Evolutionary conservation across 768 basidiomycete species (phyloP).

Genomic region (Pleurotus pulmonarius): DNA sequence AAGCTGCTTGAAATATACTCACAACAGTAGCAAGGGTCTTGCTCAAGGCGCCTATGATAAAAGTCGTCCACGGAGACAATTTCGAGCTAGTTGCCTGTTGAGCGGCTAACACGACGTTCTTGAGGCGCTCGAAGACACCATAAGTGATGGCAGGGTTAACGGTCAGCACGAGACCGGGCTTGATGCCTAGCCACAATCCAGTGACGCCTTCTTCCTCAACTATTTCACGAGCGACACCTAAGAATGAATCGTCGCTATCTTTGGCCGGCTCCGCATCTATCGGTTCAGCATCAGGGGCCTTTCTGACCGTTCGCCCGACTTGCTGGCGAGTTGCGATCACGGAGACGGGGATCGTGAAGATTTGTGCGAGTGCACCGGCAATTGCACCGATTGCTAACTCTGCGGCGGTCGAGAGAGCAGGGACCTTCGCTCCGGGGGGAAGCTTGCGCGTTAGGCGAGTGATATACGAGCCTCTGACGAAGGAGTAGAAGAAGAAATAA

Average conservation of each 20-base stretch:
- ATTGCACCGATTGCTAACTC: constrained; percentile 88
- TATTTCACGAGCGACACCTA: constrained; percentile 80
- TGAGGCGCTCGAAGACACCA: constrained; percentile 90
- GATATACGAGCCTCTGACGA: constrained; percentile 82
- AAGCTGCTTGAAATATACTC: constrained; percentile 24
- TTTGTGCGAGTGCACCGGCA: constrained; percentile 92
- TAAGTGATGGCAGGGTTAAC: constrained; percentile 98
- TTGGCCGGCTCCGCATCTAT: constrained; percentile 9
- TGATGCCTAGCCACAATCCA: constrained; percentile 91
- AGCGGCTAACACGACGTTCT: constrained; percentile 63
- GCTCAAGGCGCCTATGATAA: constrained; percentile 86
- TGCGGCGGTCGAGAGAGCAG: constrained; percentile 64
- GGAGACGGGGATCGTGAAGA: constrained; percentile 97
- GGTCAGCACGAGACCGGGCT: constrained; percentile 91
- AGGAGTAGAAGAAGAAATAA: constrained; percentile 98
- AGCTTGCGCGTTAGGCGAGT: constrained; percentile 60
- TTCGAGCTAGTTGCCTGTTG: constrained; percentile 47
- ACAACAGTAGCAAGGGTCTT: constrained; percentile 96
- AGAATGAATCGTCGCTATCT: constrained; percentile 48
- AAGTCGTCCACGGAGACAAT: constrained; percentile 74
- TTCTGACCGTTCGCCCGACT: constrained; percentile 48
- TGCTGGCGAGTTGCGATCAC: constrained; percentile 99
- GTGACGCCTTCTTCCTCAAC: constrained; percentile 82
- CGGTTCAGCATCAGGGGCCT: background rate
- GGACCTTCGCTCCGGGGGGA: constrained; percentile 56